Base-by-base conservation (phyloP, 495 filamentous ascomycete species). In the Halenospora varia region DNA sequence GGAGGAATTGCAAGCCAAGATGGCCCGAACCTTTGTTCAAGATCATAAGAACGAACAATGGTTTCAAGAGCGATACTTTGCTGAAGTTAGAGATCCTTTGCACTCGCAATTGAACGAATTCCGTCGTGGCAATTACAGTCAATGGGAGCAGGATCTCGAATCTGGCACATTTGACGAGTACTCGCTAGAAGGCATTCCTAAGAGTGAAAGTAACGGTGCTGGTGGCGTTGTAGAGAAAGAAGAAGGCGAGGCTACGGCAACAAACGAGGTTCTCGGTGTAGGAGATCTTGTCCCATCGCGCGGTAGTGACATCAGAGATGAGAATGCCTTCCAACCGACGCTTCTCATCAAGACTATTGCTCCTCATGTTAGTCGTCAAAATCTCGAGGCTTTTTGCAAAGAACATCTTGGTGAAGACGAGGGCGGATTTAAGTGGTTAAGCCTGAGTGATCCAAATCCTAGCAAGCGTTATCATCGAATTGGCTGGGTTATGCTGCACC, bases 281-380 rank as follows among this genome's bases (percentile, higher is more conserved):
- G 88, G 90, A 25, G 92, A 97, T 70, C 71, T 97, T 49, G 82
- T 96, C 19, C 90, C 92, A 39, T 83, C 85, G 25, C 80, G 80
- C 61, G 89, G 86, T 45, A 88, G 86, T 52, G 90, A 96, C 56
- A 76, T 96, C 39, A 81, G 90, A 9, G 92, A 97, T 65, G 89
- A 96, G 55, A 84, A 84, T 47, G 76, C 90, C 17, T 82, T 82
- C 57, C 89, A 95, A 70, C 95, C 94, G 13, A 92, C 95, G 0
- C 77, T 99, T 23, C 81, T 99, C 42, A 96, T 99, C 75, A 99
- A 99, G 75, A 99, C 94, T 0, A 88, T 99, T 68, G 94, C 95
- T 11, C 95, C 94, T 2, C 93, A 93, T 59, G 95, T 99, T 47
- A 96, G 88, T 65, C 87, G 95, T n/a, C 84, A 84, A 17, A 96